Percentiles rank a stretch among this genome's conserved stretches.
phyloP scores from a whole-genome alignment of 2,329 filamentous ascomycete species.

The Aspergillus sp. region DNA sequence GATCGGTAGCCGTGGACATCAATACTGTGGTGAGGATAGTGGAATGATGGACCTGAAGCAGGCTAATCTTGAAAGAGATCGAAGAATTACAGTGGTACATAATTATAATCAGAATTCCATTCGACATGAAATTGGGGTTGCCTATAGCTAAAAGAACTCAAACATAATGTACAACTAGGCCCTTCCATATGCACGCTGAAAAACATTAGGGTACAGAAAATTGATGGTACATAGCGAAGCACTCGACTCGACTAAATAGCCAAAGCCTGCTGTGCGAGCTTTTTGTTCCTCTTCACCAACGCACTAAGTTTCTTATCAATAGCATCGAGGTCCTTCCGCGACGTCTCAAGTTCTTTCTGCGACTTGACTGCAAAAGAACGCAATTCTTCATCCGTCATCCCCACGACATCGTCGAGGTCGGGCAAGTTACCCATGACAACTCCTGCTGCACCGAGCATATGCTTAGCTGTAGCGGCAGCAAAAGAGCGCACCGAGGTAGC shows the following conservation, averaged over 20 bases:
- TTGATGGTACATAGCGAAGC: not conserved
- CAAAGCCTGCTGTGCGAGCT: conserved; percentile 43
- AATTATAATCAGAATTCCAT: not conserved
- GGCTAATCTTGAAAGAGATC: not conserved
- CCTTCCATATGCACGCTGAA: not conserved
- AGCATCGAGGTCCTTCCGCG: conserved; percentile 65
- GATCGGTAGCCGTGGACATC: too few relatives aligned
- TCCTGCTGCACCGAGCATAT: conserved; percentile 35
- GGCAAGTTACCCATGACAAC: conserved; percentile 32
- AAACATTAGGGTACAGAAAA: not conserved
- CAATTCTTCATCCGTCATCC: conserved; percentile 43
- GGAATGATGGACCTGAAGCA: too few relatives aligned
- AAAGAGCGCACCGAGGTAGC: conserved; percentile 36
- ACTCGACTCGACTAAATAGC: conserved; percentile 15
- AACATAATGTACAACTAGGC: not conserved
- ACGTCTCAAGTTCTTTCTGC: conserved; percentile 67
- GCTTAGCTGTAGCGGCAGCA: conserved; percentile 37
- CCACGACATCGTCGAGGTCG: conserved; percentile 42
- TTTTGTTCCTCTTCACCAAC: conserved; percentile 44
- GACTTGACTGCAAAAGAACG: conserved; percentile 40
- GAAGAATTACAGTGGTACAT: not conserved
- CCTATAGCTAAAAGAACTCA: not conserved
- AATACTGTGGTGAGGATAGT: too few relatives aligned
- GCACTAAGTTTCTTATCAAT: conserved; percentile 46
- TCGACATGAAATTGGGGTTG: too few relatives aligned